These are phyloP conservation scores for Colletotrichum sp. DNA, from an alignment of 2,329 filamentous ascomycete genomes.

Conservation along the genomic window DNA sequence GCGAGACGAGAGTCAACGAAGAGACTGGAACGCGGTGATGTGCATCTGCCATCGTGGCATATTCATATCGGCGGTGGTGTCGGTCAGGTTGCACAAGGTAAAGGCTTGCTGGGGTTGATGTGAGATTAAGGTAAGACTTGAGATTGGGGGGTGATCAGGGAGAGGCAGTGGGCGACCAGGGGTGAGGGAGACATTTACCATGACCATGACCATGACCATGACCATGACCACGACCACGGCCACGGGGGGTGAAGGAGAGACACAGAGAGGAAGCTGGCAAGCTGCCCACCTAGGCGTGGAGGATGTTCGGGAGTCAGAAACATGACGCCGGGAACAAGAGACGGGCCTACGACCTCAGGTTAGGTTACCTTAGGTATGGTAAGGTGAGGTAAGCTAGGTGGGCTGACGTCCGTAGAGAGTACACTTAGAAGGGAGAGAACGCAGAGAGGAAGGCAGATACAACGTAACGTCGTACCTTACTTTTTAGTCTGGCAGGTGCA, in stretches of 20 bases:
- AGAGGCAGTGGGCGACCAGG: background rate
- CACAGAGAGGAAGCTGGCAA: background rate
- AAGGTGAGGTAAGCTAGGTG: no score
- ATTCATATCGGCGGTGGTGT: background rate
- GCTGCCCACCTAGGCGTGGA: background rate
- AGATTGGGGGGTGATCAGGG: conserved; percentile 4
- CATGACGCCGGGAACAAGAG: background rate
- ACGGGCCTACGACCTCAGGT: background rate
- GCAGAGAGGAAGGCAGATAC: background rate
- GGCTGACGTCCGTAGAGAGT: background rate
- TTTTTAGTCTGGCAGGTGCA: background rate
- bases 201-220: background rate
- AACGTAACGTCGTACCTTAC: background rate
- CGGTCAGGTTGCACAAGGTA: background rate
- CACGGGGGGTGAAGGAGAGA: background rate
- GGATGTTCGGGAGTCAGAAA: background rate
- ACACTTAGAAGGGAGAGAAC: background rate
- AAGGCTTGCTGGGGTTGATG: background rate
- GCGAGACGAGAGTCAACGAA: background rate
- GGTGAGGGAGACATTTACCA: background rate
- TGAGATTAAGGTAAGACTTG: background rate
- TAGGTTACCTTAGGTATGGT: background rate
- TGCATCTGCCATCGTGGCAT: background rate
- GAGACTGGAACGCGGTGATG: background rate
- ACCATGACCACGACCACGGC: background rate